Evolutionary conservation across 768 basidiomycete species (phyloP).

Genomic region (Roridomyces roridus): DNA sequence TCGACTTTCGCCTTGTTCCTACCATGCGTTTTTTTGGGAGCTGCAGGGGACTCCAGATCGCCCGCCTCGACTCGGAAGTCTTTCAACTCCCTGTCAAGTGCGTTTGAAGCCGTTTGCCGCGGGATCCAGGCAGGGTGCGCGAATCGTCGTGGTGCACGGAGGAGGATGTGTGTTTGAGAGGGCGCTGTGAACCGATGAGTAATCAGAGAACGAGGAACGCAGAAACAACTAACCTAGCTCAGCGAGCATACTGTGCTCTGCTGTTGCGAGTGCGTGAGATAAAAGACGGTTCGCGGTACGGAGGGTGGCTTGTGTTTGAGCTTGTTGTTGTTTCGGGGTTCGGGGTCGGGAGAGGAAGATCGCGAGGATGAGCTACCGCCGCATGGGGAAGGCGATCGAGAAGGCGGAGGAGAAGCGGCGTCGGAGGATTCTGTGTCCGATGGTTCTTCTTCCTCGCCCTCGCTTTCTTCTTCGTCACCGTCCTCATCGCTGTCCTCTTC

Average conservation of each 20-base stretch:
- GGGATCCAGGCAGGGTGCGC: slow-evolving; percentile 34
- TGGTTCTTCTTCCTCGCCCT: slow-evolving; percentile 8
- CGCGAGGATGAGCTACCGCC: background rate
- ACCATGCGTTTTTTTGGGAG: slow-evolving; percentile 24
- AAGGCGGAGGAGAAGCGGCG: slow-evolving; percentile 15
- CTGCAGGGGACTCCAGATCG: background rate
- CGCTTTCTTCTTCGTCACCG: slow-evolving; percentile 23
- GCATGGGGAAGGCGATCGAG: slow-evolving; percentile 10
- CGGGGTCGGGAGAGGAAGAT: background rate
- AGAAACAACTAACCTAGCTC: no score
- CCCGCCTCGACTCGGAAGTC: slow-evolving; percentile 48
- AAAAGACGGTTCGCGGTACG: slow-evolving; percentile 12
- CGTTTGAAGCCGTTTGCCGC: slow-evolving; percentile 45
- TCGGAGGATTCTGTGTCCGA: slow-evolving; percentile 10
- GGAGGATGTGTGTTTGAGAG: slow-evolving; percentile 31
- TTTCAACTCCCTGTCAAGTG: slow-evolving; percentile 44
- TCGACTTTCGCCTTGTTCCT: slow-evolving; percentile 38
- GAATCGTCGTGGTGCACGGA: slow-evolving; percentile 34
- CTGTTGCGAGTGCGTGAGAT: slow-evolving; percentile 17
- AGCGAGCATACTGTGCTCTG: slow-evolving; percentile 37
- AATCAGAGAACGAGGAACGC: no score
- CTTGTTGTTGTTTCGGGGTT: no score
- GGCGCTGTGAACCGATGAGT: no score
- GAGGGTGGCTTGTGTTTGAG: background rate
- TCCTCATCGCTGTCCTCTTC: slow-evolving; percentile 33